Conservation (phyloP, 495 filamentous ascomycete species). For the Lasiosphaeria hispida region DNA sequence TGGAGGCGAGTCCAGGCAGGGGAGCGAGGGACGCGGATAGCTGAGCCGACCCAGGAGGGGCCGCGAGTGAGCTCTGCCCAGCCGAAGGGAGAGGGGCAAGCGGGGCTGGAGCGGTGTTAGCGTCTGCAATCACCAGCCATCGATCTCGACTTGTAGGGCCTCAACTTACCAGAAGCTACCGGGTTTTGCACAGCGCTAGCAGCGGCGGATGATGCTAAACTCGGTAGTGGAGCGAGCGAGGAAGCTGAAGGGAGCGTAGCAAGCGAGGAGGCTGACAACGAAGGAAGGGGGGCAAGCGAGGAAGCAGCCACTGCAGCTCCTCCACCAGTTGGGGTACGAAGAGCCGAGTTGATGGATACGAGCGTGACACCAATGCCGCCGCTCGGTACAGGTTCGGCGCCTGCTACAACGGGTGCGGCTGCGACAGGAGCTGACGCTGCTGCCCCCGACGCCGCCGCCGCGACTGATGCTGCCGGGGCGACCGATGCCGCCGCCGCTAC, state of each 20-base stretch:
- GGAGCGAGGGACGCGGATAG: no score
- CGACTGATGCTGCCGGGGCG: slow-evolving; percentile 4
- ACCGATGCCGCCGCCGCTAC: background rate
- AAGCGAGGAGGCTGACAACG: background rate
- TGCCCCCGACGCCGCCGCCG: slow-evolving; percentile 12
- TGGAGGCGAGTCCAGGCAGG: no score
- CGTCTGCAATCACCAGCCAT: background rate
- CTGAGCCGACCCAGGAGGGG: no score
- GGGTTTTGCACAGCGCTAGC: slow-evolving; percentile 3
- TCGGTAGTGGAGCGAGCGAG: no score
- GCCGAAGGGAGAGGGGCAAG: no score
- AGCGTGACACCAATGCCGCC: slow-evolving; percentile 33
- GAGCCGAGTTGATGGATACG: slow-evolving; percentile 23
- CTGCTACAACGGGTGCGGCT: background rate
- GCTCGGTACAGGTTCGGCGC: slow-evolving; percentile 3
- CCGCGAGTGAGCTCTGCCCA: no score
- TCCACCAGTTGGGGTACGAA: slow-evolving; percentile 20
- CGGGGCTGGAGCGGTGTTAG: background rate
- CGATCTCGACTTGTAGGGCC: background rate
- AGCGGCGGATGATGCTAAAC: background rate
- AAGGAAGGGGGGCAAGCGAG: slow-evolving; percentile 9
- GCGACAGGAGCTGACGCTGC: slow-evolving; percentile 7
- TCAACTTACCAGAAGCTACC: background rate
- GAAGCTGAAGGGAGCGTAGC: background rate
- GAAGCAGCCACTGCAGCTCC: slow-evolving; percentile 16